These are phyloP conservation scores for Xylariales sp. DNA, from an alignment of 2,329 filamentous ascomycete species.

Conservation along the genomic window DNA sequence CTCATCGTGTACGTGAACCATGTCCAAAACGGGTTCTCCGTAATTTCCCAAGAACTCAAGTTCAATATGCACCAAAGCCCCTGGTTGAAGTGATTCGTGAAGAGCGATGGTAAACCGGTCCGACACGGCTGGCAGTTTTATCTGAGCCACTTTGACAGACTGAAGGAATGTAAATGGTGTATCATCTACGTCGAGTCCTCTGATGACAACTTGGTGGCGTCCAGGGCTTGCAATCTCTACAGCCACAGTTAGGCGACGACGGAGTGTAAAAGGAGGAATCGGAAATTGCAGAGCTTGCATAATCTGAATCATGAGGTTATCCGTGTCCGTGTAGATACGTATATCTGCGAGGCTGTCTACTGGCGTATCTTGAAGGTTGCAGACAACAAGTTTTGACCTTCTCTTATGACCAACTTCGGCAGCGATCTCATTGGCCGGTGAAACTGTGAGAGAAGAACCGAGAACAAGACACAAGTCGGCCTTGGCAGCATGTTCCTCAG, in stretches of 20 bases:
- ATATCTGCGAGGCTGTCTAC: slow-evolving; percentile 28
- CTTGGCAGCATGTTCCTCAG: slow-evolving; percentile 29
- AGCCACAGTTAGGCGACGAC: slow-evolving; percentile 25
- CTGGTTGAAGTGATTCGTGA: slow-evolving; percentile 19
- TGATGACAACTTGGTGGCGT: slow-evolving; percentile 22
- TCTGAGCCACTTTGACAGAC: slow-evolving; percentile 33
- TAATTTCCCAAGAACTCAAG: slow-evolving; percentile 45
- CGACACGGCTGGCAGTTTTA: slow-evolving; percentile 23
- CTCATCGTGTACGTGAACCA: slow-evolving; percentile 14
- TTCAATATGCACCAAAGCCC: slow-evolving; percentile 27
- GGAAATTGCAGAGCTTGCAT: slow-evolving; percentile 32
- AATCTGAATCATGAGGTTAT: slow-evolving; percentile 33
- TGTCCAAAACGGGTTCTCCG: slow-evolving; percentile 33
- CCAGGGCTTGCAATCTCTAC: slow-evolving; percentile 14
- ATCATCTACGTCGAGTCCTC: slow-evolving; percentile 34
- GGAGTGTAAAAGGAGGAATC: slow-evolving; percentile 33
- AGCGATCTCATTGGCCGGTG: slow-evolving; percentile 36
- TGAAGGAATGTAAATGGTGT: slow-evolving; percentile 35
- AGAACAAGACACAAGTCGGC: slow-evolving; percentile 42
- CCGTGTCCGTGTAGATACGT: slow-evolving; percentile 29
- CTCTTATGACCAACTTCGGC: slow-evolving; percentile 25
- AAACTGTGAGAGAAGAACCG: slow-evolving; percentile 39
- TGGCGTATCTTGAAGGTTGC: slow-evolving; percentile 41
- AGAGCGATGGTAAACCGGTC: slow-evolving; percentile 35
- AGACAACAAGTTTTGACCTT: slow-evolving; percentile 33